Conservation (phyloP, 305 asterid species). For the Fraxinus floribunda region DNA sequence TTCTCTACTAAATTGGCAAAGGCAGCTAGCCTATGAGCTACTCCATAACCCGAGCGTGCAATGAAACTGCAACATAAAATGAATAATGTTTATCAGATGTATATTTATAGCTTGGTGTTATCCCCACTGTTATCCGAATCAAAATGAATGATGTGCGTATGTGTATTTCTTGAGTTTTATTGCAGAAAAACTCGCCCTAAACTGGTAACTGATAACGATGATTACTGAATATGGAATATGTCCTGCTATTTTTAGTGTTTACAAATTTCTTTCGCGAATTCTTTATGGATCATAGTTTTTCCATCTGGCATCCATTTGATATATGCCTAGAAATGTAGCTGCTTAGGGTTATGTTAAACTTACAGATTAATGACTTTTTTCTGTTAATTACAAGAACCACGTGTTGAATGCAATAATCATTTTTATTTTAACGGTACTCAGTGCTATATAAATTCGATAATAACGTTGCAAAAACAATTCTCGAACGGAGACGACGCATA, state of each 20-base stretch:
- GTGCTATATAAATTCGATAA: neutral
- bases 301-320: neutral
- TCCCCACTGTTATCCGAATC: neutral
- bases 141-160: neutral
- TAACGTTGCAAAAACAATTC: neutral
- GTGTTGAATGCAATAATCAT: neutral
- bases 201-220: neutral
- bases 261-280: neutral
- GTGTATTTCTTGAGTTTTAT: neutral
- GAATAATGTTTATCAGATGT: neutral
- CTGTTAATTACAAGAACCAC: neutral
- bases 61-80: neutral
- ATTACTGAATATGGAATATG: neutral
- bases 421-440: neutral
- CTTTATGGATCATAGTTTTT: neutral
- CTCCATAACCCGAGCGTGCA: neutral
- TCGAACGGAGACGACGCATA: neutral
- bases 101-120: neutral
- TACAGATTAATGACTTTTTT: neutral
- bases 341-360: neutral
- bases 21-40: neutral
- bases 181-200: neutral
- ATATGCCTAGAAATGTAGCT: neutral
- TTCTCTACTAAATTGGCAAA: neutral
- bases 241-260: neutral